These are phyloP conservation scores for Coemansia sp. DNA, from an alignment of 192 early-diverging fungal genomes.

Conservation along the genomic window DNA sequence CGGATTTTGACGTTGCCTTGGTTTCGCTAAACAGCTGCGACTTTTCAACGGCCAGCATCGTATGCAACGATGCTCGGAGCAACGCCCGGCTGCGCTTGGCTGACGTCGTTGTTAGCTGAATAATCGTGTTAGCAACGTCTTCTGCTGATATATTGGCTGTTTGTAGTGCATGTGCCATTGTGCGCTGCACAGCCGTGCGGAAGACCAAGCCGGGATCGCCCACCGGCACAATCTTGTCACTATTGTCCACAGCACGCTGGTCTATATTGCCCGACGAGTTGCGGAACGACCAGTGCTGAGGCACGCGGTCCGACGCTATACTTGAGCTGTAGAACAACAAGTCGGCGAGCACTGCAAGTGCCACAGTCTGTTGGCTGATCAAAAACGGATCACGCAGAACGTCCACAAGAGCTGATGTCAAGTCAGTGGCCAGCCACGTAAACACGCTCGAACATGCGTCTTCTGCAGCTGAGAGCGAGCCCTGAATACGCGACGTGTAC, in stretches of 20 bases:
- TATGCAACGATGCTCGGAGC: slow-evolving; percentile 27
- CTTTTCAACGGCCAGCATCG: slow-evolving; percentile 39
- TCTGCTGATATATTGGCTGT: not conserved
- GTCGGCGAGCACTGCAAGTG: slow-evolving; percentile 20
- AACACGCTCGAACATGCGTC: slow-evolving; percentile 7
- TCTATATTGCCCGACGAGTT: slow-evolving; percentile 22
- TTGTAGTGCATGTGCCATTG: slow-evolving; percentile 6
- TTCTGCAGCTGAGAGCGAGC: not conserved
- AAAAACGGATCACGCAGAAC: slow-evolving; percentile 21
- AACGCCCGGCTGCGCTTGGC: slow-evolving; percentile 25
- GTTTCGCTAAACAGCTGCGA: slow-evolving; percentile 26
- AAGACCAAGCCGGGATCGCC: slow-evolving; percentile 27
- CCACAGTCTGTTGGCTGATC: slow-evolving; percentile 25
- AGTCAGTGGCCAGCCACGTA: slow-evolving; percentile 14
- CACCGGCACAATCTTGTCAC: not conserved
- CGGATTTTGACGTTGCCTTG: not conserved
- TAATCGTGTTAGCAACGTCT: slow-evolving; percentile 11
- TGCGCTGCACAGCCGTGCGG: slow-evolving; percentile 11
- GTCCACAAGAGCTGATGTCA: not conserved
- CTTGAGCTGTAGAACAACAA: slow-evolving; percentile 14
- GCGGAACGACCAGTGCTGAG: slow-evolving; percentile 26
- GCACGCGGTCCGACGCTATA: slow-evolving; percentile 19
- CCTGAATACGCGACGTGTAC: slow-evolving; percentile 18
- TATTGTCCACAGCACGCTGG: not conserved
- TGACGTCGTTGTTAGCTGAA: not conserved